phyloP scores from a whole-genome alignment of 1,284 basidiomycete species.

The Ganoderma multipileum region DNA sequence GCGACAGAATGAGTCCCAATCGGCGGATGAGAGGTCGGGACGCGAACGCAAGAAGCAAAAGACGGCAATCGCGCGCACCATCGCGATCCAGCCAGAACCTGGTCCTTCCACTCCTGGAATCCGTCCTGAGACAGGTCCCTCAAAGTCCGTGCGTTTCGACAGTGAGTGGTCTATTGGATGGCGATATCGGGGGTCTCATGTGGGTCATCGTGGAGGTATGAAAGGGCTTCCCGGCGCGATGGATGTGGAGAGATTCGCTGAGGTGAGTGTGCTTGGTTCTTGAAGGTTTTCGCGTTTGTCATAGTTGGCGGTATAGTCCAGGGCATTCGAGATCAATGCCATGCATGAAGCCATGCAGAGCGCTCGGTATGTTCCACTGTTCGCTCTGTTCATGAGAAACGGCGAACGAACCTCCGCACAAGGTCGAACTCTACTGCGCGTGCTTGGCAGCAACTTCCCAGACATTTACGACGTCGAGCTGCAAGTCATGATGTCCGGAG shows the following conservation, averaged over 20 bases:
- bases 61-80: conserved; percentile 67
- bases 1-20: conserved; percentile 47
- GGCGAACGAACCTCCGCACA: not conserved
- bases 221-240: conserved; percentile 74
- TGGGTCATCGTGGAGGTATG: conserved; percentile 47
- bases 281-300: too few species aligned
- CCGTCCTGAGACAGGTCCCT: conserved; percentile 47
- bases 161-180: conserved; percentile 40
- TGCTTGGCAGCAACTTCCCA: conserved; percentile 90
- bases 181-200: not conserved
- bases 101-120: conserved; percentile 30
- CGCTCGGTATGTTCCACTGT: conserved; percentile 59
- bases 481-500: conserved; percentile 92
- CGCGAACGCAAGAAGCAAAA: conserved; percentile 75
- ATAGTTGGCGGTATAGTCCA: conserved; percentile 57
- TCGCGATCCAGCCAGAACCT: conserved; percentile 58
- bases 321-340: conserved; percentile 87
- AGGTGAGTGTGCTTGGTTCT: conserved; percentile 55
- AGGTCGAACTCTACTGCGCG: conserved; percentile 70
- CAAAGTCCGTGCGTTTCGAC: conserved; percentile 47
- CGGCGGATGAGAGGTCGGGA: conserved; percentile 44
- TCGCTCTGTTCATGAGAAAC: not conserved
- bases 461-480: conserved; percentile 87
- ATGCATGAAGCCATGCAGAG: conserved; percentile 87
- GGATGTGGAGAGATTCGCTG: conserved; percentile 87